Evolutionary conservation across 2,329 filamentous ascomycete genomes (phyloP), one percentile per base, ranked within the genome.

Genomic region (Penicillium expansum): DNA sequence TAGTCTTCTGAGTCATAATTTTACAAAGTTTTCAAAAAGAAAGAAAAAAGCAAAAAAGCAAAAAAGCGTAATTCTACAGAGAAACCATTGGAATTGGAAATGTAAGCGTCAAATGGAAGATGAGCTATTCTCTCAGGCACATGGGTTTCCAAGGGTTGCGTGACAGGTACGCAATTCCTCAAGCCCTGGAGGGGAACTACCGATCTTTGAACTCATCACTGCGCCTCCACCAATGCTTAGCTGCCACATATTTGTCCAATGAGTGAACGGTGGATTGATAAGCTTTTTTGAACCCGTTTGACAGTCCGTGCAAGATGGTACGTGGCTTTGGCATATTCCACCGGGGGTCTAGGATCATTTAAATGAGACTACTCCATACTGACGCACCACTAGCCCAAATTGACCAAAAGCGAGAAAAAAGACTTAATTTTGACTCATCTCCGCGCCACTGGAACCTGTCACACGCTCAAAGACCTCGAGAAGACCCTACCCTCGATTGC

Each of bases 391-490:
- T 58, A 73, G 18, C 83, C 84, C 29, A 86, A 86, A 71, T 64
- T 82, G 47, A 79, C 83, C 58, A 83, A 84, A 56, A 76, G 79
- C 13, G 80, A 80, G 38, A 88, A 87, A 71, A 79, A 83, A 63
- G 75, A 78, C 29, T 77, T 82, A 37, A 84, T 87, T 60, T 76
- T 86, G 58, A 72, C 79, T 16, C 85, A 84, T 76, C 80, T 89
- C 60, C 83, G 82, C 65, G 78, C 79, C 57, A 83, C 84, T 4
- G 78, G 82, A 56, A 82, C 82, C 37, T 86, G 85, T 18, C 84
- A 87, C 72, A 85, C 80, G 51, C 77, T 89, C 72, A 88, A 87
- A 68, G 86, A 89, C 57, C 80, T 89, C 10, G 86, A 89, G 71
- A 88, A 88, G 70, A 75, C 76, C 8, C 75, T 89, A 27, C 85